A percentile compares a stretch with the other conserved stretches of the same genome.
Conservation (phyloP, 345 rosid genomes). For the Zanthoxylum bungeanum region DNA sequence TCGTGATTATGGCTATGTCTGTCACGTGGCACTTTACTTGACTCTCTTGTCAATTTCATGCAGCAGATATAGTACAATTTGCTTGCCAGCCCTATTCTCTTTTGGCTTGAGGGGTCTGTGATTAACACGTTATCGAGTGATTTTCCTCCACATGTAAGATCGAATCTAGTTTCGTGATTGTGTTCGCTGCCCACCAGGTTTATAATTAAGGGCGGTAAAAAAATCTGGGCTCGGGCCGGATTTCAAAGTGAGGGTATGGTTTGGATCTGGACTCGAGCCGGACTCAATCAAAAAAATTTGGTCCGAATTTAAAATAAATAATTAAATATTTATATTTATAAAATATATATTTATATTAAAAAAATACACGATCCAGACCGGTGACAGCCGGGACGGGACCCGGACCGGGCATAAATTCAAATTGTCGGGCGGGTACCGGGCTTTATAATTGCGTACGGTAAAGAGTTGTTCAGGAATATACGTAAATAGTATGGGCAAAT, state of each 20-base stretch:
- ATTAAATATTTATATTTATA: too few relatives aligned
- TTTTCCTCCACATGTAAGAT: slow-evolving; percentile 9
- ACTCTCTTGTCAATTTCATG: slow-evolving; percentile 22
- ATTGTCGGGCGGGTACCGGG: too few relatives aligned
- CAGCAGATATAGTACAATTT: slow-evolving; percentile 14
- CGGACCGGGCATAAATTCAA: too few relatives aligned
- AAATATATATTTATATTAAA: too few relatives aligned
- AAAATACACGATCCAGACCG: too few relatives aligned
- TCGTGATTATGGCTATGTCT: background rate
- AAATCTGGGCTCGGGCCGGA: too few relatives aligned
- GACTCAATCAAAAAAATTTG: too few relatives aligned
- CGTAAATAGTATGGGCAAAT: background rate
- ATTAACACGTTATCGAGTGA: slow-evolving; percentile 14
- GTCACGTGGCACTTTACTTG: slow-evolving; percentile 11
- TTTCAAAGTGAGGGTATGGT: too few relatives aligned
- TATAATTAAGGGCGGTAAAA: too few relatives aligned
- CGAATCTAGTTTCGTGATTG: slow-evolving; percentile 10
- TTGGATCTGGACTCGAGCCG: too few relatives aligned
- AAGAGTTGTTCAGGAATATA: background rate
- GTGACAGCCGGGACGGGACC: too few relatives aligned
- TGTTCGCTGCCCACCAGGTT: background rate
- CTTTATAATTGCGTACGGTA: background rate
- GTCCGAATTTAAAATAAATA: too few relatives aligned
- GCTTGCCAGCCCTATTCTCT: slow-evolving; percentile 14
- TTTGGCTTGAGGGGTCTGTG: background rate